A percentile compares a stretch with the other conserved stretches of the same genome.
Conservation (phyloP, 2,329 filamentous ascomycete genomes). For the Pseudofabraea citricarpa region DNA sequence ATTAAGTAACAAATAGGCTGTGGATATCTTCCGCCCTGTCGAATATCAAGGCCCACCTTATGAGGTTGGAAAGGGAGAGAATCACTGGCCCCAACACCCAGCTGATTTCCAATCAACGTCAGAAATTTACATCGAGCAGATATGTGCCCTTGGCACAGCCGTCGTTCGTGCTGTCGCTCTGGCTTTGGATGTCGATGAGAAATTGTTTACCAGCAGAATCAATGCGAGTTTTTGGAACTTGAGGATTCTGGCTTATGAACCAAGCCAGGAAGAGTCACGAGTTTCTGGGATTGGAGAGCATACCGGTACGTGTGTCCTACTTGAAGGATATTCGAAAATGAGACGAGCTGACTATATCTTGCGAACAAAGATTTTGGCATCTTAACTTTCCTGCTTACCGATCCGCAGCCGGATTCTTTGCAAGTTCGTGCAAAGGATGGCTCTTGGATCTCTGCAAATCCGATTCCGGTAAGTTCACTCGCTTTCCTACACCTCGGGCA, state of each 20-base stretch:
- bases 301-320: constrained; percentile 5
- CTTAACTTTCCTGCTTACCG: constrained; percentile 13
- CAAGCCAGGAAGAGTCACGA: not conserved
- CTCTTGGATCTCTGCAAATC: constrained; percentile 12
- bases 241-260: constrained; percentile 10
- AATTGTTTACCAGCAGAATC: constrained; percentile 8
- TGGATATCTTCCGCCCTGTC: constrained; percentile 11
- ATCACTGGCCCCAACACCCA: constrained; percentile 8
- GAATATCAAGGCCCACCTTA: constrained; percentile 6
- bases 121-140: constrained; percentile 9
- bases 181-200: constrained; percentile 12
- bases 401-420: constrained; percentile 10
- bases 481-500: too few species aligned
- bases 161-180: constrained; percentile 11
- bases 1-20: constrained; percentile 2
- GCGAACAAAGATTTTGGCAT: constrained; percentile 19
- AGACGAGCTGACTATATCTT: not conserved
- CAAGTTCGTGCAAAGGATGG: constrained; percentile 11
- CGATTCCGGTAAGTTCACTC: constrained; percentile 6
- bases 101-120: constrained; percentile 3
- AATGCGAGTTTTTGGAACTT: constrained; percentile 14
- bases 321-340: too few species aligned
- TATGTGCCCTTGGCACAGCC: constrained; percentile 6
- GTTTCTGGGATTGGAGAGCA: constrained; percentile 11
- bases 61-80: constrained; percentile 7